Evolutionary conservation across 345 rosid species (phyloP), one percentile per base, ranked within the genome.

Genomic region (Gossypium turneri): DNA sequence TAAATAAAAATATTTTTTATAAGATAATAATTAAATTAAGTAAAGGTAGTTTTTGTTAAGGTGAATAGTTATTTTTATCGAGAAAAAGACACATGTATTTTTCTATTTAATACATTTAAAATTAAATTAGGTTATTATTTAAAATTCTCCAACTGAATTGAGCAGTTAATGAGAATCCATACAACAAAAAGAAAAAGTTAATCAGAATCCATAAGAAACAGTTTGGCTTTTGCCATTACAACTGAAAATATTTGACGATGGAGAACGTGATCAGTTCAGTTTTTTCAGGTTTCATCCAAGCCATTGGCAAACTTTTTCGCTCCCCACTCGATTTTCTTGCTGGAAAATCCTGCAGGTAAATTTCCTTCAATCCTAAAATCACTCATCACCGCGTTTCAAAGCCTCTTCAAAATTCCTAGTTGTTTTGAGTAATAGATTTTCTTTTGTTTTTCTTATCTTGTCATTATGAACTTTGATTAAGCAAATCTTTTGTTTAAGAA

Each of bases 311-410:
- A 61, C 81, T 88, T 61, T 82, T 88, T 72, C 83, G 83, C 70
- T 77, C 85, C 70, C 86, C 91, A 12, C 82, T 85, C 22, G 85
- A 82, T 44, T 87, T 89, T 66, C 79, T 87, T 4, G 58, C 89
- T 6, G 90, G 89, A 24, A 88, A 89, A 71, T 85, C 91, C 48
- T 89, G 91, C 83, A 84, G 89, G 94, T 88, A 77, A 41, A 27
- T 38, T 34, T 19, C 51, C 3, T 65, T 65, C 50, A 57, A 57
- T 44, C n/a, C 13, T 11, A 24, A 19, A 20, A 19, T 19, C 12
- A 55, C 59, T 55, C 9, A n/a, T 7, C 8, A 7, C 22, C 9
- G 41, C 29, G 11, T 25, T n/a, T 17, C 50, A 45, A 5, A 34
- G 12, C 50, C 27, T 56, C 13, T 9, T 19, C 12, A 56, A 8